Evolutionary conservation across 257 asterid species (phyloP).

Genomic region (Fraxinus americana): DNA sequence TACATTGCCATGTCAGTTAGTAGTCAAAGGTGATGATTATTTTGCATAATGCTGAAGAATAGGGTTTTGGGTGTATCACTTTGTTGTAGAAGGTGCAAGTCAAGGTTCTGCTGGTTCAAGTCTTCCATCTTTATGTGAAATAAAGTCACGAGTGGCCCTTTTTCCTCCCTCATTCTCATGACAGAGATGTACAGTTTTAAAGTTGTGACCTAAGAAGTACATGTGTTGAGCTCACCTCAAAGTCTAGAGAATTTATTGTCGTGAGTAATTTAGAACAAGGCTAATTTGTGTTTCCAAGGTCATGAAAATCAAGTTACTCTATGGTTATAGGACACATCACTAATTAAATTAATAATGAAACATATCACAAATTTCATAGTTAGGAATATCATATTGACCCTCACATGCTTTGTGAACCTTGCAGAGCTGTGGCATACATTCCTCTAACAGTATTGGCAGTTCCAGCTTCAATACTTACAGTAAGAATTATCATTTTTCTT

Average conservation of each 20-base stretch:
- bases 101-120: background rate
- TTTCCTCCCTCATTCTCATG: background rate
- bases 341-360: background rate
- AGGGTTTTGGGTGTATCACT: background rate
- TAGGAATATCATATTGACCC: background rate
- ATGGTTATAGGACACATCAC: background rate
- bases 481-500: constrained; percentile 30
- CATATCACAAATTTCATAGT: background rate
- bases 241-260: background rate
- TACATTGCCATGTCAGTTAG: background rate
- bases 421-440: constrained; percentile 70
- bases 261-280: background rate
- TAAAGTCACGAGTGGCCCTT: background rate
- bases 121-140: background rate
- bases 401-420: constrained; percentile 1
- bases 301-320: background rate
- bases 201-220: background rate
- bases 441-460: constrained; percentile 94
- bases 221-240: background rate
- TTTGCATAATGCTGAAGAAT: background rate
- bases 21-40: background rate
- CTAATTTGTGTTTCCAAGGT: background rate
- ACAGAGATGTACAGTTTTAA: background rate
- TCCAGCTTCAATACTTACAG: constrained; percentile 97
- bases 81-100: background rate